These are phyloP conservation scores for Phoma herbarum DNA, from an alignment of 2,329 filamentous ascomycete species.

Conservation along the genomic window DNA sequence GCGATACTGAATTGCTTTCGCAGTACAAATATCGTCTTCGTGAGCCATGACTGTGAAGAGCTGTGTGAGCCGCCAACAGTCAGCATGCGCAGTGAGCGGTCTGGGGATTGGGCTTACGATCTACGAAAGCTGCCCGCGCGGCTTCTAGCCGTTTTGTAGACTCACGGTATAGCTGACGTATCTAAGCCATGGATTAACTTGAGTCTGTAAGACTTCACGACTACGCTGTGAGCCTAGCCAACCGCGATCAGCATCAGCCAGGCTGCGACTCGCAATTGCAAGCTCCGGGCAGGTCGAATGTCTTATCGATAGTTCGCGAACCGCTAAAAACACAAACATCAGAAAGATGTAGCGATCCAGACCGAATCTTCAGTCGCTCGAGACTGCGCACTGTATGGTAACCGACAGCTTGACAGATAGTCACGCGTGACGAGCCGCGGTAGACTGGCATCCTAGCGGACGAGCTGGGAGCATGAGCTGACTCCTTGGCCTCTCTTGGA, in stretches of 20 bases:
- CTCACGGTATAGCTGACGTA: not conserved
- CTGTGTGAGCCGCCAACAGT: not conserved
- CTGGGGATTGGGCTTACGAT: no score
- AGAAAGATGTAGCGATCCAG: not conserved
- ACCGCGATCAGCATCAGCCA: not conserved
- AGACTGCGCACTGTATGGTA: not conserved
- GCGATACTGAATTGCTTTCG: not conserved
- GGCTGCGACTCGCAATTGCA: not conserved
- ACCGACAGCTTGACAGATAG: not conserved
- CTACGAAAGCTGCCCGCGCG: not conserved
- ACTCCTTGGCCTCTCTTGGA: not conserved
- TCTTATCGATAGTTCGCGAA: not conserved
- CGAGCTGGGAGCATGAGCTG: not conserved
- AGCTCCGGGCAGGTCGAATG: not conserved
- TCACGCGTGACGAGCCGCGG: not conserved
- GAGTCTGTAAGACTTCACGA: not conserved
- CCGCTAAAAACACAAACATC: not conserved
- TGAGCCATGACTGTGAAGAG: not conserved
- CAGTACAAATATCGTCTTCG: not conserved
- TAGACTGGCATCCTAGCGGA: not conserved
- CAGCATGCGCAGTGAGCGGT: not conserved
- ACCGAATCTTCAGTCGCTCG: not conserved
- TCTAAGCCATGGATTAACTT: not conserved
- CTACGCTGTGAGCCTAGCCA: not conserved
- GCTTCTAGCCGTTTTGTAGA: not conserved